phyloP scores from a whole-genome alignment of 129 eudicot genomes.

The sunflower (Helianthus annuus) region HanXRQr2.0-SUNRISE NC_035437.2:17777674-17778173 shows the following conservation, averaged over 20 bases:
- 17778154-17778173: conserved; percentile 64
- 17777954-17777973: conserved; percentile 69
- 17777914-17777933: conserved; percentile 43
- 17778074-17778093: conserved; percentile 65
- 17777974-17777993: conserved; percentile 61
- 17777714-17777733: background rate
- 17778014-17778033: conserved; percentile 45
- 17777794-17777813: background rate
- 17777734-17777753: background rate
- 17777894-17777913: conserved; percentile 48
- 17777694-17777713: background rate
- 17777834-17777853: background rate
- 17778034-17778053: conserved; percentile 58
- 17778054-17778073: conserved; percentile 57
- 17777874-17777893: conserved; percentile 34
- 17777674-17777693: background rate
- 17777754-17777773: background rate
- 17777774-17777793: background rate
- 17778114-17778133: conserved; percentile 78
- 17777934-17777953: conserved; percentile 55
- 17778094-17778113: conserved; percentile 61
- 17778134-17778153: conserved; percentile 73
- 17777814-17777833: conserved; percentile 3
- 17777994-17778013: conserved; percentile 72
- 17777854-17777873: conserved; percentile 2